Evolutionary conservation across 164 flowering plant genomes (phyloP).

Genomic region (Umbellularia californica): DNA sequence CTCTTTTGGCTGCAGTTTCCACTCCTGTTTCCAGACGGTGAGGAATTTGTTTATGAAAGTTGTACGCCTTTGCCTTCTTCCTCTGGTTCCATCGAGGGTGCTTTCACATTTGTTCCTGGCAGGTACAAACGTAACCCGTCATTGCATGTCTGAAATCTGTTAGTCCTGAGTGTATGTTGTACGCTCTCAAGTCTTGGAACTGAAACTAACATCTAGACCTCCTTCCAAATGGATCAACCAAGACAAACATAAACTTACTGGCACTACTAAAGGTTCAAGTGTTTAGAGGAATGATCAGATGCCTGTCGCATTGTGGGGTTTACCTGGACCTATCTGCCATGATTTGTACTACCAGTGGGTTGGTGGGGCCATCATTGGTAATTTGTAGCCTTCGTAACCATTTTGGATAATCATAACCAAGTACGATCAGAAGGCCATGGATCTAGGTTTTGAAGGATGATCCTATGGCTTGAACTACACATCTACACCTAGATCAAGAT

Average conservation of each 20-base stretch:
- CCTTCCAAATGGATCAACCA: not conserved
- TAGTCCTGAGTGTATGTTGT: not conserved
- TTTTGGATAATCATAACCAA: too few relatives aligned
- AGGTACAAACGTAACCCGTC: constrained; percentile 45
- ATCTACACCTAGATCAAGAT: too few relatives aligned
- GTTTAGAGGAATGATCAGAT: too few relatives aligned
- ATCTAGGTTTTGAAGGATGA: too few relatives aligned
- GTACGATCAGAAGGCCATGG: too few relatives aligned
- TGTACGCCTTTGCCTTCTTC: constrained; percentile 43
- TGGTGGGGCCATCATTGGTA: too few relatives aligned
- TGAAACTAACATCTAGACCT: not conserved
- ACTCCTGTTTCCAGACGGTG: constrained; percentile 46
- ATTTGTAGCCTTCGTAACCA: too few relatives aligned
- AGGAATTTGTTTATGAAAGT: constrained; percentile 87
- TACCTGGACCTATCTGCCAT: too few relatives aligned
- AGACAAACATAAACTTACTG: not conserved
- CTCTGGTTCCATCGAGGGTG: constrained; percentile 76
- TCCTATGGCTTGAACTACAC: too few relatives aligned
- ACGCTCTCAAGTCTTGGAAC: not conserved
- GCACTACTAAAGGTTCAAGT: not conserved
- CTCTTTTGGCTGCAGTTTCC: constrained; percentile 61
- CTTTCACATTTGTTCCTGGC: constrained; percentile 89
- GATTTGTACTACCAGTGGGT: too few relatives aligned
- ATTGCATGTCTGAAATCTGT: not conserved
- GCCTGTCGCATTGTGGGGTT: too few relatives aligned